These are phyloP conservation scores for Lepidium campestre DNA, from an alignment of 441 rosid species.

Conservation along the genomic window DNA sequence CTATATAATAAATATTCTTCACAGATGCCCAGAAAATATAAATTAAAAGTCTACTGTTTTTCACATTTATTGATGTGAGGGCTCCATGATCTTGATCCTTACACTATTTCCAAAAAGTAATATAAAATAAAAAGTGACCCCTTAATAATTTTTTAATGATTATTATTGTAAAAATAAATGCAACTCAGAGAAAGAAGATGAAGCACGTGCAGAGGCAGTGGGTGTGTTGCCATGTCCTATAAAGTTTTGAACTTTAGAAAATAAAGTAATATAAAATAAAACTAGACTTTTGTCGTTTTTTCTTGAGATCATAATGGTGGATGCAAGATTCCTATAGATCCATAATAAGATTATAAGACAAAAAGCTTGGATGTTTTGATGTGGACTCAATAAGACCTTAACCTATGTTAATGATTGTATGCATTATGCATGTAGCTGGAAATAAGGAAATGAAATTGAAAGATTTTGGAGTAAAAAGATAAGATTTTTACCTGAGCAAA, in stretches of 20 bases:
- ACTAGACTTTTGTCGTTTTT: conserved; percentile 27
- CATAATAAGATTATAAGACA: neutral
- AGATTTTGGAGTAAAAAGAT: neutral
- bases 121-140: neutral
- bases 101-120: conserved; percentile 15
- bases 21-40: conserved; percentile 23
- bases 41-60: conserved; percentile 20
- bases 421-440: neutral
- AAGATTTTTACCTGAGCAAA: conserved; percentile 81
- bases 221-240: conserved; percentile 33
- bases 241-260: conserved; percentile 17
- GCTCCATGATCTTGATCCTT: conserved; percentile 33
- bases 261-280: neutral
- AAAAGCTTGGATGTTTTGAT: neutral
- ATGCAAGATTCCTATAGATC: conserved; percentile 24
- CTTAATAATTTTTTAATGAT: conserved; percentile 29
- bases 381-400: neutral
- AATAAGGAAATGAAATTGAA: neutral
- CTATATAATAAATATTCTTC: conserved; percentile 24
- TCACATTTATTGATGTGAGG: conserved; percentile 31
- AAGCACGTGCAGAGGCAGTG: conserved; percentile 32
- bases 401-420: neutral
- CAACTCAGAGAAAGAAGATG: conserved; percentile 8
- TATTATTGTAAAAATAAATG: conserved; percentile 28
- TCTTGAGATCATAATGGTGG: conserved; percentile 14